Base-by-base conservation (phyloP, 306 rosid genomes). In the Acacia acuminata region DNA sequence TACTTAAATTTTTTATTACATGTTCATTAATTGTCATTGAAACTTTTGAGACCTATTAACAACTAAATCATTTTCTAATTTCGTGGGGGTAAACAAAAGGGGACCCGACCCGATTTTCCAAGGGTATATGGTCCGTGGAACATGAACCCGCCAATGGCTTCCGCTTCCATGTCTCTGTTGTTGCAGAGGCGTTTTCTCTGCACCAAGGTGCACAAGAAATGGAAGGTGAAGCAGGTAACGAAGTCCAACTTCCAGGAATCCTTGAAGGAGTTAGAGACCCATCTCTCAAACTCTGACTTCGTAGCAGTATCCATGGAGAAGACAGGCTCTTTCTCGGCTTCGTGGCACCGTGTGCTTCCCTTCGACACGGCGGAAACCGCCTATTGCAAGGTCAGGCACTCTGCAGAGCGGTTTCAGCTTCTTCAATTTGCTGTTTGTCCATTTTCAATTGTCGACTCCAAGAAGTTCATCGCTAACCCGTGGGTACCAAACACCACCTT, bases 391-490 rank as follows among this genome's bases (percentile, higher is more conserved):
- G 94, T 93, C 78, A 86, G 83, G 80, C 88, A 50, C 75, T 82
- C 97, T 10, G 96, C 99, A 56, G 90, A 90, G 72, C 88, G 92
- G 17, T 95, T 90, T 77, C 97, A 95, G 91, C 79, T 88, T 10
- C 85, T 95, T 51, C 99, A 95, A 75, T 89, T 95, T 61, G 89
- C 99, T 7, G 91, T 92, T 30, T 95, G 98, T 81, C 98, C 99
- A 3, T 93, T 95, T 83, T 89, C 93, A 47, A 76, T 95, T 19
- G 10, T 83, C 8, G 85, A 70, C 51, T 81, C 93, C 22, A 73
- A 88, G 58, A 81, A 87, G 81, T 84, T 92, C 67, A 60, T 86
- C 7, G 94, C 94, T 84, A 89, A 93, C 73, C 98, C 97, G 99
- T 95, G 20, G 82, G 96, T 88, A 30, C 82, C 42, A 45, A 14